Percentiles rank a stretch among this genome's conserved stretches.
Evolutionary conservation across 768 basidiomycete species (phyloP).

Genomic region (Amanita molliuscula): DNA sequence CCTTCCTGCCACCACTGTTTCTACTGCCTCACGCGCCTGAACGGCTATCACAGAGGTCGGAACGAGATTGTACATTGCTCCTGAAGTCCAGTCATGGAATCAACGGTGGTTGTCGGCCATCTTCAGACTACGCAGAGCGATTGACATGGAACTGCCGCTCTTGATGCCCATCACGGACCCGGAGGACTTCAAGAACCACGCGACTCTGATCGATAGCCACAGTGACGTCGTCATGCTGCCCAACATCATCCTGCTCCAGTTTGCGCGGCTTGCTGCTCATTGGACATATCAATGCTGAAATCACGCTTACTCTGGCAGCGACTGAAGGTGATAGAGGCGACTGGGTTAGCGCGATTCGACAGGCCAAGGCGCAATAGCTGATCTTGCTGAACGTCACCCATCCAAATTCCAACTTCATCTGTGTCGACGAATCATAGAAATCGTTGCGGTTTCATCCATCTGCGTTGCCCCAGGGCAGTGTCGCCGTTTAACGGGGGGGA

Average conservation of each 20-base stretch:
- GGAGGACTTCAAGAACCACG: conserved; percentile 55
- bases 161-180: conserved; percentile 61
- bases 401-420: too few relatives aligned
- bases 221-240: conserved; percentile 71
- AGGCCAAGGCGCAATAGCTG: too few relatives aligned
- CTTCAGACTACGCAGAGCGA: conserved; percentile 84
- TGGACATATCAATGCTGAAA: too few relatives aligned
- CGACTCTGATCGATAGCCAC: conserved; percentile 69
- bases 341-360: too few relatives aligned
- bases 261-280: conserved; percentile 76
- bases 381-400: too few relatives aligned
- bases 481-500: too few relatives aligned
- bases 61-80: conserved; percentile 86
- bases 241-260: conserved; percentile 61
- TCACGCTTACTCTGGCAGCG: too few relatives aligned
- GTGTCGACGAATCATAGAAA: too few relatives aligned
- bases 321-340: too few relatives aligned
- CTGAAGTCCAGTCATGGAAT: conserved; percentile 66
- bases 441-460: too few relatives aligned
- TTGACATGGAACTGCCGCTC: conserved; percentile 80
- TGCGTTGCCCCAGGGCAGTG: too few relatives aligned
- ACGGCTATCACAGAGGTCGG: conserved; percentile 60
- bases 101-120: conserved; percentile 58
- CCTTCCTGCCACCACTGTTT: too few relatives aligned
- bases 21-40: neutral